Evolutionary conservation across 1,284 basidiomycete genomes (phyloP), one percentile per base, ranked within the genome.

Genomic region (Apiotrichum laibachii): DNA sequence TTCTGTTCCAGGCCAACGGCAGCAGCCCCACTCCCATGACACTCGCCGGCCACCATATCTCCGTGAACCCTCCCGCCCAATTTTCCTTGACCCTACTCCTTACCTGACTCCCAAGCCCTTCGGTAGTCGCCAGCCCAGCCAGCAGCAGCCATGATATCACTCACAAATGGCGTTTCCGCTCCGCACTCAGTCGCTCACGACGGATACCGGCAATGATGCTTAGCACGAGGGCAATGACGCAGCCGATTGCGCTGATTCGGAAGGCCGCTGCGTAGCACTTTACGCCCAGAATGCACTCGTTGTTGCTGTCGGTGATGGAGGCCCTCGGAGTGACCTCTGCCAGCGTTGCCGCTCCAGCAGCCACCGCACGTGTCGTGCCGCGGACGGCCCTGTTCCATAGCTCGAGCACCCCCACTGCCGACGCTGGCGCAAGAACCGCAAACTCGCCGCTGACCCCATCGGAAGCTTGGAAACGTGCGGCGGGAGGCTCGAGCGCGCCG

Each of bases 251-350:
- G 7, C 75, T 73, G 10, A 77, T 46, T 46, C 70, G 66, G 68
- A 79, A 77, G 11, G 78, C 75, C 5, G 71, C 59, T 11, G 66
- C 60, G 58, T 78, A 79, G 60, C 78, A 79, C 21, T 54, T 57
- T 35, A 67, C 60, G 10, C 76, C 73, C n/a, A 77, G 50, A 33
- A 73, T 62, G 56, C 75, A 74, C 70, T 61, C 60, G 50, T 55
- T 51, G 39, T 50, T 45, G 31, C 46, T 26, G 51, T 57, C 51
- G 1, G 34, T 18, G 12, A n/a, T n/a, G n/a, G n/a, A n/a, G n/a
- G 45, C 12, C 16, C 15, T 12, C 11, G 31, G 33, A 45, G 22
- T 8, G 9, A 10, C 44, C 18, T 55, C 26, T 19, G 15, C 19
- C 15, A 37, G 37, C 2, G 16, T 39, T 16, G 53, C 35, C 26